Base-by-base conservation (phyloP, 192 early-diverging fungal species). In the Lobosporangium transversale region DNA sequence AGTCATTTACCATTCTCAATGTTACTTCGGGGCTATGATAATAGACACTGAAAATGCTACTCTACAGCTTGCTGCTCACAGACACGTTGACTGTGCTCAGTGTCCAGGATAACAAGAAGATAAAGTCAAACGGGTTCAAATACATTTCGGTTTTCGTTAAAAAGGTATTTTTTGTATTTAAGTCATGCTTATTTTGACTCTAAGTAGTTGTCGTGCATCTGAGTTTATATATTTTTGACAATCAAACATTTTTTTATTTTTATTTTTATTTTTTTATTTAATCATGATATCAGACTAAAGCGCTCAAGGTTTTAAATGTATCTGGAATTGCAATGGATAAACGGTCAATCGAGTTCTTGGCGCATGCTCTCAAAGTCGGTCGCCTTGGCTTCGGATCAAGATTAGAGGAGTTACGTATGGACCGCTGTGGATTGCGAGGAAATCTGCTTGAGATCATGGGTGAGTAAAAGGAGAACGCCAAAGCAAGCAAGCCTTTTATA, bases 111-210 rank as follows among this genome's bases (percentile, higher is more conserved):
- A 94, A 94, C 62, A 70, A 81, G 52, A 85, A 86, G 27, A 73
- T 94, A 35, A 89, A 84, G n/a, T 80, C 84, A n/a, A 83, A 84
- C 40, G 93, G 93, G 36, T 83, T 93, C 60, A 90, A 89, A 52
- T 93, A 92, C 67, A 68, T 92, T 53, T 82, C 92, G 0, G 84
- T 91, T 2, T 90, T 88, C 55, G 85, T 93, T 23, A 91, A 89
- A 61, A 91, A 87, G 63, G 87, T 81, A 81, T 59, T 61, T 24
- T 31, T 30, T 9, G 6, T 1, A 20, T 12, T n/a, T n/a, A n/a
- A n/a, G n/a, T n/a, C n/a, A n/a, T n/a, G n/a, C n/a, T n/a, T n/a
- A n/a, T n/a, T n/a, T n/a, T n/a, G n/a, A n/a, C n/a, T n/a, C n/a
- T n/a, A n/a, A n/a, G n/a, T n/a, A n/a, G n/a, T n/a, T n/a, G n/a